A percentile compares a stretch with the other conserved stretches of the same genome.
Conservation (phyloP, 2,329 filamentous ascomycete genomes). For the Trichoderma pleuroti region DNA sequence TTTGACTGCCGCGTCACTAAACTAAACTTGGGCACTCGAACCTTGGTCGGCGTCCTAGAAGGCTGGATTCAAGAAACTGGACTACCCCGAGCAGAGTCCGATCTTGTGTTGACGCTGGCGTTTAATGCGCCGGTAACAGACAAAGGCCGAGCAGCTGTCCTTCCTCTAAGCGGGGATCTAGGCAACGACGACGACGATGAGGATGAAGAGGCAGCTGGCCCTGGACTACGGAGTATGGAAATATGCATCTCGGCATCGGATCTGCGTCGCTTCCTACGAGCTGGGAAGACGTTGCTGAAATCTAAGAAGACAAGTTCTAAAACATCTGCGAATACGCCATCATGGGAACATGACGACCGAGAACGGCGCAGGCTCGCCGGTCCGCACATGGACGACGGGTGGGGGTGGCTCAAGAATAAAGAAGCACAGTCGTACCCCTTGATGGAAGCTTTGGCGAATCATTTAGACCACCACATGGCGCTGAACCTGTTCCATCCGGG, state of each 20-base stretch:
- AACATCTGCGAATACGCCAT: constrained; percentile 13
- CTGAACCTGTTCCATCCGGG: constrained; percentile 54
- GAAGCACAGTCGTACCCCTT: constrained; percentile 39
- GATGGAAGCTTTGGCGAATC: constrained; percentile 47
- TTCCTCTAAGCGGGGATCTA: not conserved
- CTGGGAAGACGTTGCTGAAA: constrained; percentile 31
- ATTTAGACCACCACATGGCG: constrained; percentile 51
- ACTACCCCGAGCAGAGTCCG: constrained; percentile 35
- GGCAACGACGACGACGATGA: constrained; percentile 23
- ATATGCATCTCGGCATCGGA: constrained; percentile 50
- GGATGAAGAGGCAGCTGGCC: constrained; percentile 19
- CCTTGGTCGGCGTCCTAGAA: constrained; percentile 49
- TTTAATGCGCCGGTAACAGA: constrained; percentile 42
- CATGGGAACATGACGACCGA: constrained; percentile 33
- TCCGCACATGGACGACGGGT: constrained; percentile 48
- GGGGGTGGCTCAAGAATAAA: constrained; percentile 43
- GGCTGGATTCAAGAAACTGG: constrained; percentile 45
- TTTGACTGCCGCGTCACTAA: constrained; percentile 56
- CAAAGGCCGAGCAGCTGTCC: constrained; percentile 7
- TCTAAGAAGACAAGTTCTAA: constrained; percentile 1
- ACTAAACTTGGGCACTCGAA: constrained; percentile 48
- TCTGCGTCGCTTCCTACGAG: constrained; percentile 43
- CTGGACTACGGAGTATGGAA: constrained; percentile 45
- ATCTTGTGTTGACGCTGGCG: constrained; percentile 49
- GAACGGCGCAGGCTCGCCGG: constrained; percentile 47